These are phyloP conservation scores for Acacia pycnantha DNA, from an alignment of 331 rosid species.

Conservation along the genomic window DNA sequence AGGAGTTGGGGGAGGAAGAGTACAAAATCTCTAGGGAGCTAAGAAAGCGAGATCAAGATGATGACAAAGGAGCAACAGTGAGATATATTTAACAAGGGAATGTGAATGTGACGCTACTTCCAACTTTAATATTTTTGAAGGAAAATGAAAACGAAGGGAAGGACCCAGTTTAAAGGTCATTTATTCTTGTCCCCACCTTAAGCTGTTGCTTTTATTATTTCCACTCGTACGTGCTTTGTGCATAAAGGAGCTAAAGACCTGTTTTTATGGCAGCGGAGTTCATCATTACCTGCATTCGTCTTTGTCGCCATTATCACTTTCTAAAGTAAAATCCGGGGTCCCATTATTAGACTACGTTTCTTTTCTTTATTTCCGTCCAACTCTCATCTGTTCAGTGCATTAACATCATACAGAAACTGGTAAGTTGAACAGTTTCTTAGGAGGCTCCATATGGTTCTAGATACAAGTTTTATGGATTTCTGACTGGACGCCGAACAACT, in stretches of 20 bases:
- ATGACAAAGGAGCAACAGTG: constrained; percentile 32
- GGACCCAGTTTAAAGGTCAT: constrained; percentile 52
- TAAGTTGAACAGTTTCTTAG: background rate
- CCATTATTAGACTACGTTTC: constrained; percentile 22
- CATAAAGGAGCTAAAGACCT: constrained; percentile 43
- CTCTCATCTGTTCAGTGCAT: too few relatives aligned
- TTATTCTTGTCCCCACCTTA: constrained; percentile 53
- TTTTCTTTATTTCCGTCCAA: background rate
- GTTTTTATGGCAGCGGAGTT: constrained; percentile 62
- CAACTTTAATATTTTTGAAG: constrained; percentile 27
- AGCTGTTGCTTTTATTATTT: constrained; percentile 47
- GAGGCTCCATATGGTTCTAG: constrained; percentile 22
- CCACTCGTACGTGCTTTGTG: constrained; percentile 57
- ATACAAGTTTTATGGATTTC: background rate
- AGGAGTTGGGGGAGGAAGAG: constrained; percentile 2
- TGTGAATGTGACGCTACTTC: constrained; percentile 6
- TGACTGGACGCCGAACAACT: background rate
- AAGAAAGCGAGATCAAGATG: constrained; percentile 42
- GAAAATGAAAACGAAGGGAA: constrained; percentile 35
- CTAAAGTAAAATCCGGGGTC: constrained; percentile 43
- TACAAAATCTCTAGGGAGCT: constrained; percentile 1
- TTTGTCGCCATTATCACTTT: constrained; percentile 56
- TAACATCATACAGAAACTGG: background rate
- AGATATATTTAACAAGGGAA: constrained; percentile 52
- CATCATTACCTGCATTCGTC: constrained; percentile 62